phyloP scores from a whole-genome alignment of 148 eudicot genomes.

The Fagopyrum esculentum region DNA sequence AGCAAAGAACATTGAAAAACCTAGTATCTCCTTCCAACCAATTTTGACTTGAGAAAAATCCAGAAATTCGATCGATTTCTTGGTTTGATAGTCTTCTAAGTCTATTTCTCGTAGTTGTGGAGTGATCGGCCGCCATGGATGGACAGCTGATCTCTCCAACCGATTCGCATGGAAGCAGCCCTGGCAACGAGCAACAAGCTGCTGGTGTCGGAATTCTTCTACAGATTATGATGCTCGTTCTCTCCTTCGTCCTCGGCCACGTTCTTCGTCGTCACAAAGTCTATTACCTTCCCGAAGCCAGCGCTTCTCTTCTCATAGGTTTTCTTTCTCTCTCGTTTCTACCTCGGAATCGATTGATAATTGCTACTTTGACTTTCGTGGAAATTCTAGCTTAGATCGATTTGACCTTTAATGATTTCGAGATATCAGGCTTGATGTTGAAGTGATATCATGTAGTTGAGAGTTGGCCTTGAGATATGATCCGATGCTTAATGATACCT shows the following conservation, averaged over 20 bases:
- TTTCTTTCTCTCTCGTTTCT: not conserved
- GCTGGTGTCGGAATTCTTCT: slow-evolving; percentile 92
- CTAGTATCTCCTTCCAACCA: not conserved
- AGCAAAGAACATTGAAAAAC: slow-evolving; percentile 7
- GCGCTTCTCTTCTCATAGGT: slow-evolving; percentile 96
- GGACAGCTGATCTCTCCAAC: slow-evolving; percentile 59
- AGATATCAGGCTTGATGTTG: not conserved
- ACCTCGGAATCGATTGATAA: not conserved
- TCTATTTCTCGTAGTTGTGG: not conserved
- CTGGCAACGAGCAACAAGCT: slow-evolving; percentile 85
- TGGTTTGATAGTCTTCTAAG: not conserved
- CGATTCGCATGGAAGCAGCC: slow-evolving; percentile 38
- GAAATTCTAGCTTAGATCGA: not conserved
- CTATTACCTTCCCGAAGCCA: slow-evolving; percentile 97
- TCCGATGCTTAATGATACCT: not conserved
- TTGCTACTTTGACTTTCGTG: not conserved
- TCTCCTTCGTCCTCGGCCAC: slow-evolving; percentile 90
- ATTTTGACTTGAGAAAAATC: not conserved
- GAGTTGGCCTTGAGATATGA: slow-evolving; percentile 2
- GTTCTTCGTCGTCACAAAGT: slow-evolving; percentile 87
- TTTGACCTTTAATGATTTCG: not conserved
- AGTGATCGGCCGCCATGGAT: slow-evolving; percentile 27
- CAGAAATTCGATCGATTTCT: not conserved
- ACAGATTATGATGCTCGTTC: slow-evolving; percentile 82
- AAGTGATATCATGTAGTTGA: not conserved